phyloP scores from a whole-genome alignment of 805 yeast species.

The Yamadazyma insecticola region DNA sequence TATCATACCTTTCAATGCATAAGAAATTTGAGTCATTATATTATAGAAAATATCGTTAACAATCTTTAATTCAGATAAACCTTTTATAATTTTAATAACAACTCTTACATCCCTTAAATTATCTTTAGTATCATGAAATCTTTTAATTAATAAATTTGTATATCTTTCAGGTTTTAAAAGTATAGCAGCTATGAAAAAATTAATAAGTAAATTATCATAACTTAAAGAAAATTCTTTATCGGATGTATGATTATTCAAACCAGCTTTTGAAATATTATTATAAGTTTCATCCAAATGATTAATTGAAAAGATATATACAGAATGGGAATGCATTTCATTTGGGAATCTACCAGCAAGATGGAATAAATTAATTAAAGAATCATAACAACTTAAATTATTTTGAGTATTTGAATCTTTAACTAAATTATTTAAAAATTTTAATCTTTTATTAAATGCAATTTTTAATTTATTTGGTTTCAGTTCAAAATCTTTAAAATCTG shows the following conservation, averaged over 20 bases:
- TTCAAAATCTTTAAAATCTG: slow-evolving; percentile 31
- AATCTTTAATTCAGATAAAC: slow-evolving; percentile 22
- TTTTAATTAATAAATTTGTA: slow-evolving; percentile 17
- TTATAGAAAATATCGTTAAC: slow-evolving; percentile 16
- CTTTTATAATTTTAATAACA: slow-evolving; percentile 25
- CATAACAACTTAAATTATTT: slow-evolving; percentile 28
- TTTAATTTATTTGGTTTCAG: slow-evolving; percentile 25
- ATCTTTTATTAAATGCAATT: slow-evolving; percentile 31
- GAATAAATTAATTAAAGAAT: slow-evolving; percentile 30
- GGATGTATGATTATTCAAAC: slow-evolving; percentile 9
- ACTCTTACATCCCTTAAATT: slow-evolving; percentile 21
- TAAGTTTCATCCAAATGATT: slow-evolving; percentile 29
- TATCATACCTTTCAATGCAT: slow-evolving; percentile 21
- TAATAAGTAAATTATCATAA: slow-evolving; percentile 20
- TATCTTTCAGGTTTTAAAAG: slow-evolving; percentile 30
- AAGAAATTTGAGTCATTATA: slow-evolving; percentile 21
- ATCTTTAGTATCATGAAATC: slow-evolving; percentile 17
- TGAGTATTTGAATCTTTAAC: slow-evolving; percentile 24
- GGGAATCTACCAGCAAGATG: slow-evolving; percentile 32
- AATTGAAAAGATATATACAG: slow-evolving; percentile 24
- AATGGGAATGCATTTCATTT: slow-evolving; percentile 16
- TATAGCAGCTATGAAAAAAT: slow-evolving; percentile 32
- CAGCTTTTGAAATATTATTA: slow-evolving; percentile 14
- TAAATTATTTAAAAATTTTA: slow-evolving; percentile 25
- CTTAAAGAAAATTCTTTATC: slow-evolving; percentile 7